These are phyloP conservation scores for Fermentozyma sake DNA, from an alignment of 1,139 yeast species.

Conservation along the genomic window DNA sequence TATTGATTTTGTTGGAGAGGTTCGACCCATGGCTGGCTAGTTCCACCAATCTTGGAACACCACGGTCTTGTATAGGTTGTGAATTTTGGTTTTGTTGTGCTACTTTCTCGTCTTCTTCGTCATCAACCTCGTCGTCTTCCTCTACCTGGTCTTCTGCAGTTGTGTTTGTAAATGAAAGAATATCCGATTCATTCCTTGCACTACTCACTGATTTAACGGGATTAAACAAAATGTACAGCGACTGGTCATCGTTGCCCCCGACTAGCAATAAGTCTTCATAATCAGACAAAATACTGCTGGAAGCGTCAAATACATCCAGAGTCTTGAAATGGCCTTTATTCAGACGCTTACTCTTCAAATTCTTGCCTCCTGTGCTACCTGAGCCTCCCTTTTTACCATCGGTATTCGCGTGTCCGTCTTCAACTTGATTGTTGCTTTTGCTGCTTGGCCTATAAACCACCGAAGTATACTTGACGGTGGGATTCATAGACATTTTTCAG, in stretches of 20 bases:
- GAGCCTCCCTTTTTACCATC: too few species aligned
- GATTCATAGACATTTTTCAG: too few species aligned
- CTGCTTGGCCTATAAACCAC: too few species aligned
- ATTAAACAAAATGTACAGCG: conserved; percentile 42
- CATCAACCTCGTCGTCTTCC: conserved; percentile 16
- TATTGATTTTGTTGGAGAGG: conserved; percentile 16
- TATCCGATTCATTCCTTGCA: conserved; percentile 30
- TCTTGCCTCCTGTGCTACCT: too few species aligned
- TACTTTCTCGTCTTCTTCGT: conserved; percentile 12
- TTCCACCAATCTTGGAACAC: not conserved
- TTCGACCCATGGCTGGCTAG: not conserved
- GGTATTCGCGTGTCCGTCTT: too few species aligned
- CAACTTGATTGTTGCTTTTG: too few species aligned
- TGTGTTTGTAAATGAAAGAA: conserved; percentile 36
- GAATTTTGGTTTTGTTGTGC: conserved; percentile 4
- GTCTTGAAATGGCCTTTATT: too few species aligned
- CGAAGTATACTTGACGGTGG: too few species aligned
- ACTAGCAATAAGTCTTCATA: conserved; percentile 10
- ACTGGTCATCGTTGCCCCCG: conserved; percentile 23
- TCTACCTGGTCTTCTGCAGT: conserved; percentile 11
- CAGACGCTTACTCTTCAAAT: too few species aligned
- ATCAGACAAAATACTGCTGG: conserved; percentile 18
- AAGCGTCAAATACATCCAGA: conserved; percentile 8
- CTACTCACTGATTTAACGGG: conserved; percentile 17
- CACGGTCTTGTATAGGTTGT: not conserved